These are phyloP conservation scores for Cercospora sp. DNA, from an alignment of 2,329 filamentous ascomycete species.

Conservation along the genomic window DNA sequence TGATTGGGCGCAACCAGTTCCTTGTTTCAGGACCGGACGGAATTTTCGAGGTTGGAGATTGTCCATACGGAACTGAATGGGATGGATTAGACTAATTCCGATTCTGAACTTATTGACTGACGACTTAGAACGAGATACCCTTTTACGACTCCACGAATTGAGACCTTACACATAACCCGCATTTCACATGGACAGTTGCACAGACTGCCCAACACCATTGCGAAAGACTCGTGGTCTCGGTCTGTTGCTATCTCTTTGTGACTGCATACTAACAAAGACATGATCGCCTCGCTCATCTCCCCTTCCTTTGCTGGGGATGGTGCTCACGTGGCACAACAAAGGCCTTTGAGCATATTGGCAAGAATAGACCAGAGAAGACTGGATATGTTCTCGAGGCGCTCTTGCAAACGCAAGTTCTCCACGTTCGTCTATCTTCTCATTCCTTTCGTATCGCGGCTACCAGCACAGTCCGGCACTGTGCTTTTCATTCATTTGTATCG, in stretches of 20 bases:
- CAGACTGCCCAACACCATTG: neutral
- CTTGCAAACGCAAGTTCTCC: neutral
- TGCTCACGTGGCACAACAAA: neutral
- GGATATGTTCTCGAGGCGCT: neutral
- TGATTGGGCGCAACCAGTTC: constrained; percentile 52
- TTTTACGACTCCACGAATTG: neutral
- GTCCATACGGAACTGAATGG: constrained; percentile 42
- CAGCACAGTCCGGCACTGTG: neutral
- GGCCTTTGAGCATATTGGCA: neutral
- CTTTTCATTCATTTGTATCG: neutral
- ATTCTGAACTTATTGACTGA: neutral
- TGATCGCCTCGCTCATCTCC: neutral
- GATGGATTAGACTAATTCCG: constrained; percentile 40
- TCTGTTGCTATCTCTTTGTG: neutral
- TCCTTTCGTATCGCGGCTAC: neutral
- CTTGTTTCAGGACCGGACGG: constrained; percentile 45
- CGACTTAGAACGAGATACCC: constrained; percentile 8
- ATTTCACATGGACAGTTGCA: too few relatives aligned
- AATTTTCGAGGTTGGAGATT: constrained; percentile 41
- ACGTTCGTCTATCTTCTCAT: neutral
- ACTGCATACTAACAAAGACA: neutral
- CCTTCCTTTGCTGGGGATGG: neutral
- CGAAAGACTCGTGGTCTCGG: neutral
- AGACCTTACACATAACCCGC: neutral
- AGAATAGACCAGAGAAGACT: neutral